Evolutionary conservation across 2,329 filamentous ascomycete species (phyloP).

Genomic region (Xylaria sp.): DNA sequence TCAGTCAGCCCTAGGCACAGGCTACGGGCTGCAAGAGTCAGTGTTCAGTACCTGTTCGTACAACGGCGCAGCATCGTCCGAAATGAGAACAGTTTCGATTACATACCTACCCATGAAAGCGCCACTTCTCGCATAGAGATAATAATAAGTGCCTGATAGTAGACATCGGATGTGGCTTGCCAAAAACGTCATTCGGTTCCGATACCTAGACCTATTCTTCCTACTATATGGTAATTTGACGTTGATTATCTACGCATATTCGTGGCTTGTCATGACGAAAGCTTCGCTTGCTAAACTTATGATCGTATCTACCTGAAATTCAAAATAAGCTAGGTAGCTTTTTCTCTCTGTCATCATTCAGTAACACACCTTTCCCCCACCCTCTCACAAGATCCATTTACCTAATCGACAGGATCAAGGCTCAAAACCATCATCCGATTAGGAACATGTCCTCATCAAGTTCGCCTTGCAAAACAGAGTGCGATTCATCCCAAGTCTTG

Average conservation of each 20-base stretch:
- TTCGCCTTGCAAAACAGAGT: not conserved
- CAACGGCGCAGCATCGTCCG: not conserved
- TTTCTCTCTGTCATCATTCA: not conserved
- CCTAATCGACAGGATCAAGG: not conserved
- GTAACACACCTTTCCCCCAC: not conserved
- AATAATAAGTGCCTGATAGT: not conserved
- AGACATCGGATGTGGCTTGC: not conserved
- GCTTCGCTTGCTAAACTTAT: not conserved
- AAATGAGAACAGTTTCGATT: conserved; percentile 12
- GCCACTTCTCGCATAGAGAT: conserved; percentile 5
- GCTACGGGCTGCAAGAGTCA: not conserved
- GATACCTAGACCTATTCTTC: not conserved
- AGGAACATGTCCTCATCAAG: not conserved
- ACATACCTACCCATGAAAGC: conserved; percentile 11
- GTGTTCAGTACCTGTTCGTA: not conserved
- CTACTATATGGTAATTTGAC: not conserved
- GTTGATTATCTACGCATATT: not conserved
- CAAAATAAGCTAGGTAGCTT: not conserved
- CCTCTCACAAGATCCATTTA: not conserved
- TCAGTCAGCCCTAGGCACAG: conserved; percentile 21
- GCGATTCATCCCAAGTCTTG: conserved; percentile 12
- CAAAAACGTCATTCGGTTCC: conserved; percentile 8
- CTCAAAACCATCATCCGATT: not conserved
- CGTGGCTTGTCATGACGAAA: not conserved
- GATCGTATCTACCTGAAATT: not conserved